Evolutionary conservation across 2,329 filamentous ascomycete species (phyloP), one percentile per base, ranked within the genome.

Genomic region (Aspergillus udagawae): DNA sequence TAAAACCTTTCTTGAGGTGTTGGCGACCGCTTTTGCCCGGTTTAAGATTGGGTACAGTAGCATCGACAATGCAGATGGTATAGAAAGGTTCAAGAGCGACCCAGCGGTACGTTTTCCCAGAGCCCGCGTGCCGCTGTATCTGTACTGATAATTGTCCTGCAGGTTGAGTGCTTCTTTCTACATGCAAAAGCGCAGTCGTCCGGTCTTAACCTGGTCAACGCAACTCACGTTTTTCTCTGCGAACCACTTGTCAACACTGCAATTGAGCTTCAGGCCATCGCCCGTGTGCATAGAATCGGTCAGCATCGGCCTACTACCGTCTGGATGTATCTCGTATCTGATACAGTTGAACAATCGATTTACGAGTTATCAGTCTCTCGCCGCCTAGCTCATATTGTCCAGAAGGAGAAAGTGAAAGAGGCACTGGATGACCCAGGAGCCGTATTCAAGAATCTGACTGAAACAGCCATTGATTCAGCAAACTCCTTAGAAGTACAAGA

Each of bases 201-300:
- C 1, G 94, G 94, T 0, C 80, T 99, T 29, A 97, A 96, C 60
- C 83, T 99, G 0, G 89, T 96, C 63, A 93, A 95, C 66, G 94
- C 93, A 4, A 96, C 86, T 50, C 92, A 97, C 69, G 92, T 97
- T 1, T 95, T 97, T 69, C 82, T 99, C 4, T 96, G 92, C 71
- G 94, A 99, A 70, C 94, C 94, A 2, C 79, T 97, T 3, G 86
- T 97, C 65, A 96, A 97, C 69, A 93, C 93, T 0, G 92, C 92
- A 0, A 85, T 99, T 17, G 94, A 97, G 73, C 81, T 97, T 9
- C 94, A 99, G 73, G 93, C 92, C 14, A 96, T 97, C 67, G 92
- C 93, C 0, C 88, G 94, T 55, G 92, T 99, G 1, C 92, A 99
- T 70, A 86, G 94, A 38, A 99, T 99, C 61, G 94, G 94, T 0